A percentile compares a stretch with the other conserved stretches of the same genome.
These are phyloP conservation scores for Clitoria ternatea DNA, from an alignment of 306 rosid genomes.

Conservation along the genomic window DNA sequence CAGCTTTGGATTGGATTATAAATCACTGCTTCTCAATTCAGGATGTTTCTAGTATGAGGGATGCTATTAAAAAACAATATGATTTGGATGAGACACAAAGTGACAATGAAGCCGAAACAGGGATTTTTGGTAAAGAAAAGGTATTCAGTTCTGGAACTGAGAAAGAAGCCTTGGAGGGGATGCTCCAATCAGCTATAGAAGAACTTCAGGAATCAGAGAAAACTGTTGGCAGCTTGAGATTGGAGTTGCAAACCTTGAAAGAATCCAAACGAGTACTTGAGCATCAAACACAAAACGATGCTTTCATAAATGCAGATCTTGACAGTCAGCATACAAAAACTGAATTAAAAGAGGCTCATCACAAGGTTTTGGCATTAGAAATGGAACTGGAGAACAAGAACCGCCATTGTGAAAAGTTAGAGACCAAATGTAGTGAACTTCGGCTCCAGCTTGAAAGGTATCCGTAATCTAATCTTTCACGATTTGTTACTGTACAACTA, in stretches of 20 bases:
- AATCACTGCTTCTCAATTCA: conserved; percentile 82
- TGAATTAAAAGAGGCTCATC: conserved; percentile 50
- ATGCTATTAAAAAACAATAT: conserved; percentile 62
- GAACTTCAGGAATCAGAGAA: conserved; percentile 61
- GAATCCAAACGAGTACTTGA: conserved; percentile 42
- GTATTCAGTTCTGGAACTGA: conserved; percentile 30
- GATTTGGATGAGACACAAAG: conserved; percentile 77
- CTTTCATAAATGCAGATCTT: conserved; percentile 40
- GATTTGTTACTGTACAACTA: conserved; percentile 1
- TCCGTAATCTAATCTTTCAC: neutral
- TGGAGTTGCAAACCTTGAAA: conserved; percentile 43
- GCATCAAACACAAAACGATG: conserved; percentile 41
- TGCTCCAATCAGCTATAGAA: conserved; percentile 40
- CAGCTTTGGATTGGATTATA: conserved; percentile 78
- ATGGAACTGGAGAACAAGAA: conserved; percentile 59
- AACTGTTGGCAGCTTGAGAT: conserved; percentile 44
- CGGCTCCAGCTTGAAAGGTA: conserved; percentile 88
- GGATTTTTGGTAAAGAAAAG: conserved; percentile 34
- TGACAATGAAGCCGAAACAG: conserved; percentile 70
- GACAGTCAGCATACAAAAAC: conserved; percentile 43
- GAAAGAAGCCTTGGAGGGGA: conserved; percentile 43
- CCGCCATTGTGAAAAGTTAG: conserved; percentile 64
- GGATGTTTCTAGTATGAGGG: conserved; percentile 86
- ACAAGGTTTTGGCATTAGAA: conserved; percentile 57
- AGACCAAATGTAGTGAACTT: conserved; percentile 66